Evolutionary conservation across 208 protist genomes (phyloP), one percentile per base, ranked within the genome.

Genomic region (Wallacemonas sp.): DNA sequence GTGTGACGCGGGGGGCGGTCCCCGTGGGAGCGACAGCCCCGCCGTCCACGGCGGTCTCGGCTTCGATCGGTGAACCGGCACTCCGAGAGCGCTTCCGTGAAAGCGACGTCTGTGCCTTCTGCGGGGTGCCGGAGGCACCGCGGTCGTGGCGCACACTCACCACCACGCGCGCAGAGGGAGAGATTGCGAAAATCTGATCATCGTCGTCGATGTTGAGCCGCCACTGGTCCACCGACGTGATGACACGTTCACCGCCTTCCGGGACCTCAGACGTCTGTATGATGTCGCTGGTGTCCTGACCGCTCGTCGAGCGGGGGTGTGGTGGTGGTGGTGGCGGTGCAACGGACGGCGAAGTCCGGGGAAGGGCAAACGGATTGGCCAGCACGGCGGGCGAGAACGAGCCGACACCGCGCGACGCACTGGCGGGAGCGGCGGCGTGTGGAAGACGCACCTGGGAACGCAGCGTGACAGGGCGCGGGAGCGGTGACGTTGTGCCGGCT

Each of bases 381-480:
- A n/a, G n/a, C n/a, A n/a, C n/a, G n/a, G n/a, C n/a, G n/a, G n/a
- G n/a, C n/a, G n/a, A n/a, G n/a, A n/a, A n/a, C n/a, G n/a, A n/a
- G n/a, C n/a, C n/a, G n/a, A n/a, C n/a, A n/a, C n/a, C n/a, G n/a
- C n/a, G n/a, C n/a, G 41, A 36, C 2, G 39, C 10, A 2, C 30
- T 32, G 30, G 22, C 27, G 29, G 33, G 12, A 6, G 5, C 39
- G 34, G 57, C 9, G n/a, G 37, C 0, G 21, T 63, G 46, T 15
- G 54, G 39, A 29, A 68, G 42, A 15, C 41, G n/a, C 5, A 89
- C 68, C 44, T 85, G 82, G 5, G 86, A 87, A 34, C 68, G 69
- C 41, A 92, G 70, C 17, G 86, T 74, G 1, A 92, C 86, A 1
- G 86, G 86, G 2, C 79, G 79, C 13, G 86, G 86, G 24, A 89